Percentiles rank a stretch among this genome's conserved stretches.
phyloP scores from a whole-genome alignment of 1,284 basidiomycete species.

The Macrocybe sp. region DNA sequence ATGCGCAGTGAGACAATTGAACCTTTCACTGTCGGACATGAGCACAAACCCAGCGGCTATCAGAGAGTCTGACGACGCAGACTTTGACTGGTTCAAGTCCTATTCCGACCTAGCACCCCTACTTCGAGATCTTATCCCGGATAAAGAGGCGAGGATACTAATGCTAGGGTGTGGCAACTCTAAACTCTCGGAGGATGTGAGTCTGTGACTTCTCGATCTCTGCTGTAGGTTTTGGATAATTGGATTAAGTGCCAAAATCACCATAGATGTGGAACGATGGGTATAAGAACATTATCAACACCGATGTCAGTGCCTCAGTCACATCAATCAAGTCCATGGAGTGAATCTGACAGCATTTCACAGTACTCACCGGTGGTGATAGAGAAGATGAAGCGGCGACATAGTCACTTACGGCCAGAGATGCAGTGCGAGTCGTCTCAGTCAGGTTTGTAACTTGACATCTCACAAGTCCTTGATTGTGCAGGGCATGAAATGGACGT shows the following conservation, averaged over 20 bases:
- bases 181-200: slow-evolving; percentile 70
- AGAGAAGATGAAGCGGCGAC: slow-evolving; percentile 70
- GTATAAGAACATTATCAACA: slow-evolving; percentile 79
- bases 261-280: slow-evolving; percentile 87
- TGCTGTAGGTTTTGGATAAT: neutral
- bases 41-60: slow-evolving; percentile 4
- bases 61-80: slow-evolving; percentile 58
- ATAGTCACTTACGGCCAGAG: slow-evolving; percentile 49
- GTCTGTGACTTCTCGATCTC: neutral
- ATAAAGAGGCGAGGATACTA: slow-evolving; percentile 64
- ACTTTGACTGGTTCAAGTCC: slow-evolving; percentile 88
- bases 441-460: neutral
- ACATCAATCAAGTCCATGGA: neutral
- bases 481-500: slow-evolving; percentile 89
- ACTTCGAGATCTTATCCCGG: slow-evolving; percentile 57
- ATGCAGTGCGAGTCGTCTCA: slow-evolving; percentile 71
- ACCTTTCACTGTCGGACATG: neutral
- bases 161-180: slow-evolving; percentile 95
- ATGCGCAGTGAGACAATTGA: slow-evolving; percentile 46
- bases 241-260: slow-evolving; percentile 1
- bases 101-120: slow-evolving; percentile 62
- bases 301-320: slow-evolving; percentile 55
- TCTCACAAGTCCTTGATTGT: neutral
- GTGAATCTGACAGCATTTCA: neutral
- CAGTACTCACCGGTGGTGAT: slow-evolving; percentile 83